Conservation (phyloP, 2,329 filamentous ascomycete genomes). For the Nigrospora oryzae region DNA sequence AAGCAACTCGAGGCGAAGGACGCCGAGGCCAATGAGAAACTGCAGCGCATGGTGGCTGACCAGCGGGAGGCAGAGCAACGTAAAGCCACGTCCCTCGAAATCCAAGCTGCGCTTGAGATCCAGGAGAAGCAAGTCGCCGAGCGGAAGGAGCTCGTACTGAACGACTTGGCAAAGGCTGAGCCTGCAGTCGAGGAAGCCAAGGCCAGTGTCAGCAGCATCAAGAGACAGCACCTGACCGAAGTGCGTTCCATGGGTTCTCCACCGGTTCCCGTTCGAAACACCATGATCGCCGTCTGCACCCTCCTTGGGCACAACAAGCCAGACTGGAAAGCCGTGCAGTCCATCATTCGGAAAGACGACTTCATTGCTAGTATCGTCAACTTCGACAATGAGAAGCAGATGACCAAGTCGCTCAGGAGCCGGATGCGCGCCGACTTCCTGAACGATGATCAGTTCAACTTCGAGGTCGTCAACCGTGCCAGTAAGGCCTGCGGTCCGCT, state of each 20-base stretch:
- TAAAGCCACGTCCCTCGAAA: constrained; percentile 79
- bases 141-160: constrained; percentile 75
- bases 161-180: constrained; percentile 83
- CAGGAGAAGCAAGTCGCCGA: constrained; percentile 83
- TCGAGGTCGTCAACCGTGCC: constrained; percentile 90
- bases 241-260: constrained; percentile 95
- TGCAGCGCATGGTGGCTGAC: constrained; percentile 94
- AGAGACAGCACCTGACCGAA: constrained; percentile 93
- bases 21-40: constrained; percentile 90
- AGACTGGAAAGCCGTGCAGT: constrained; percentile 77
- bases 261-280: constrained; percentile 80
- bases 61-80: constrained; percentile 90
- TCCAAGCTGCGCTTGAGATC: constrained; percentile 77
- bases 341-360: constrained; percentile 82
- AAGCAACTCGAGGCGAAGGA: constrained; percentile 88
- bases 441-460: constrained; percentile 90
- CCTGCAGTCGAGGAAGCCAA: constrained; percentile 89
- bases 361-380: constrained; percentile 98
- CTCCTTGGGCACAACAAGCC: constrained; percentile 82
- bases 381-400: constrained; percentile 91
- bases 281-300: constrained; percentile 93
- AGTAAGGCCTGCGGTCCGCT: constrained; percentile 95
- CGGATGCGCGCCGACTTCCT: constrained; percentile 93
- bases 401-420: constrained; percentile 72
- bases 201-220: constrained; percentile 97